Base-by-base conservation (phyloP, 164 flowering plant genomes). In the Chimonanthus salicifolius region DNA sequence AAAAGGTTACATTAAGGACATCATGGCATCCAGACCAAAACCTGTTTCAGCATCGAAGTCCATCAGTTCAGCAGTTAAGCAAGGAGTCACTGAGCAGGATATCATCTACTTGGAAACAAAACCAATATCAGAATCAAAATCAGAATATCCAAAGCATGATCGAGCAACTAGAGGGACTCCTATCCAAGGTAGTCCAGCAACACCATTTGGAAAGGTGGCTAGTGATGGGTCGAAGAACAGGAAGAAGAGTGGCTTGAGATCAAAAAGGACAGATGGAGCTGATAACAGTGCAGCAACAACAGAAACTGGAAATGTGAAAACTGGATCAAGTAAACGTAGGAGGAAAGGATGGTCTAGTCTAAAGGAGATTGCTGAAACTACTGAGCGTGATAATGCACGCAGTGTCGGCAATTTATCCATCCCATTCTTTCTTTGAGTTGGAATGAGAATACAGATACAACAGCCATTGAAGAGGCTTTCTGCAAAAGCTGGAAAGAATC, bases 1-100 rank as follows among this genome's bases (percentile, higher is more conserved):
- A 33, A 85, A 74, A 77, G 88, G 85, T 65, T 81, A 89, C 80
- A 69, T 88, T 84, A 91, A 88, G 80, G 86, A 82, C 47, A 71
- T 88, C 44, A 75, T 72, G 58, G 85, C 87, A 49, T 70, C 77
- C 4, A 83, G 79, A 77, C 64, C 71, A 11, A 76, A 80, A 20
- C 43, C 73, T 7, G 65, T 47, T 5, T 43, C 75, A 50, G 69
- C 49, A 6, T 49, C 58, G 44, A 43, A 64, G n/a, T 21, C 4
- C 47, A 6, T 6, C 21, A 20, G 54, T 20, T 51, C 9, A 2
- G 15, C 47, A 65, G 67, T 50, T 6, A 6, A 21, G 51, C 49
- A 45, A 45, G 5, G 21, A 44, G 69, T 13, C 2, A 66, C 20
- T 58, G 18, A 9, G 7, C 51, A 50, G 44, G 65, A 47, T 5